phyloP scores from a whole-genome alignment of 352 stramenopile genomes.

The Pythium dissotocum region DNA sequence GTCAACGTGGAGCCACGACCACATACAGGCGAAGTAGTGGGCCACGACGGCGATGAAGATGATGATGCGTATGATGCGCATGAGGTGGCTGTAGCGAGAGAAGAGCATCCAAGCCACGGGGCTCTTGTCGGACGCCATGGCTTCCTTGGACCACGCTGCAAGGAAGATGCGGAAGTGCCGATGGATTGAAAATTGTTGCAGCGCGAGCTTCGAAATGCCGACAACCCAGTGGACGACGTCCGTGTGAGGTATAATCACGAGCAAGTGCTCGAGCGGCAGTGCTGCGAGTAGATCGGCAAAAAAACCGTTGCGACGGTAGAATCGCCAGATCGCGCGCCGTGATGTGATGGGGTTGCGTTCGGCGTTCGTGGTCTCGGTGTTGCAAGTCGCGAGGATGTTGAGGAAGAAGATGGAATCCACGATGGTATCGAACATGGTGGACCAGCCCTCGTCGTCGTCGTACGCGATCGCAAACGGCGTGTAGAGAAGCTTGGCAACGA shows the following conservation, averaged over 20 bases:
- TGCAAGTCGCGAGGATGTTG: slow-evolving; percentile 43
- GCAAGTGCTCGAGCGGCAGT: not conserved
- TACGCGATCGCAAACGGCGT: slow-evolving; percentile 46
- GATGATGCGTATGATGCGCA: slow-evolving; percentile 43
- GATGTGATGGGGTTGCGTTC: slow-evolving; percentile 35
- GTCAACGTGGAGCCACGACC: slow-evolving; percentile 33
- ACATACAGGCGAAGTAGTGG: slow-evolving; percentile 57
- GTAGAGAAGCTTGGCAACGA: slow-evolving; percentile 33
- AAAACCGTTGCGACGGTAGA: slow-evolving; percentile 34
- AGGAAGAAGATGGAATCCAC: slow-evolving; percentile 38
- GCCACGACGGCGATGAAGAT: slow-evolving; percentile 41
- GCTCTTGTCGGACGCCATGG: slow-evolving; percentile 33
- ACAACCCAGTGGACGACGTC: slow-evolving; percentile 1
- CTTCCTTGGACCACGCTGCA: slow-evolving; percentile 26
- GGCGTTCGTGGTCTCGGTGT: slow-evolving; percentile 33
- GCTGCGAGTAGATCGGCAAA: slow-evolving; percentile 13
- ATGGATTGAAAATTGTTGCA: slow-evolving; percentile 19
- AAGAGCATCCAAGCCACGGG: slow-evolving; percentile 46
- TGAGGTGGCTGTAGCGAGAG: slow-evolving; percentile 46
- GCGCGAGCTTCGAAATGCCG: slow-evolving; percentile 25
- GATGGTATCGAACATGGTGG: slow-evolving; percentile 5
- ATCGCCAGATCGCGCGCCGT: slow-evolving; percentile 34
- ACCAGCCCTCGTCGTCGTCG: not conserved
- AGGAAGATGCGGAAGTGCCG: slow-evolving; percentile 39
- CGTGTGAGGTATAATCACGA: not conserved